A percentile compares a stretch with the other conserved stretches of the same genome.
Evolutionary conservation across 1,284 basidiomycete species (phyloP).

Genomic region (Mycena sp.): DNA sequence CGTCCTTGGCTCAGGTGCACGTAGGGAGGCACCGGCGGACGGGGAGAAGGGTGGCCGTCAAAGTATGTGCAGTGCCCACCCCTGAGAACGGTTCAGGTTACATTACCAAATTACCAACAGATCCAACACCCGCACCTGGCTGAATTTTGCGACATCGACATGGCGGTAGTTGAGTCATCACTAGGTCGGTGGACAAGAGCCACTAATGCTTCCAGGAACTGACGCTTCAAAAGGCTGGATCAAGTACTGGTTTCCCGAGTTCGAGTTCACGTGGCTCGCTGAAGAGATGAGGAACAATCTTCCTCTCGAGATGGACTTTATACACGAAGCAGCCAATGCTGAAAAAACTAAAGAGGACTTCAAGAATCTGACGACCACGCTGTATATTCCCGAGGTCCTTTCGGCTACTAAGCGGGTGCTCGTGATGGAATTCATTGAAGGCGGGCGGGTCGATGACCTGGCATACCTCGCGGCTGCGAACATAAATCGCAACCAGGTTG

Average conservation of each 20-base stretch:
- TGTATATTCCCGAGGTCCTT: slow-evolving; percentile 93
- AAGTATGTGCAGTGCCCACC: slow-evolving; percentile 54
- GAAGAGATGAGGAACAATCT: slow-evolving; percentile 35
- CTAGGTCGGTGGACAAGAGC: slow-evolving; percentile 55
- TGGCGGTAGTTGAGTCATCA: slow-evolving; percentile 88
- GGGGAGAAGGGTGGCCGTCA: slow-evolving; percentile 89
- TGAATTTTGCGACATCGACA: slow-evolving; percentile 90
- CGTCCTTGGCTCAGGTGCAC: slow-evolving; percentile 67
- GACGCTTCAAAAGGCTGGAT: slow-evolving; percentile 70
- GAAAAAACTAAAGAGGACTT: slow-evolving; percentile 81
- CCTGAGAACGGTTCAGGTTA: background rate
- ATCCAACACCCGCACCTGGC: slow-evolving; percentile 95
- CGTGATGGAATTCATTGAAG: slow-evolving; percentile 94
- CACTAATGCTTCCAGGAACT: background rate
- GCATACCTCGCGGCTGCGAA: slow-evolving; percentile 83
- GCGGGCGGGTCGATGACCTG: slow-evolving; percentile 91
- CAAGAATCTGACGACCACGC: slow-evolving; percentile 73
- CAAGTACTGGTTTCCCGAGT: slow-evolving; percentile 88
- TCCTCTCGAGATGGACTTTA: slow-evolving; percentile 87
- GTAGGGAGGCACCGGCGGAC: slow-evolving; percentile 79
- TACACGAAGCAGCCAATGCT: slow-evolving; percentile 91
- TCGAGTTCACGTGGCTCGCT: slow-evolving; percentile 95
- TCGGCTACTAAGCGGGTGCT: slow-evolving; percentile 88
- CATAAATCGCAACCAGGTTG: slow-evolving; percentile 95
- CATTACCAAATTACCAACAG: slow-evolving; percentile 42